Conservation (phyloP, 768 basidiomycete genomes). For the Ephemerocybe angulata region DNA sequence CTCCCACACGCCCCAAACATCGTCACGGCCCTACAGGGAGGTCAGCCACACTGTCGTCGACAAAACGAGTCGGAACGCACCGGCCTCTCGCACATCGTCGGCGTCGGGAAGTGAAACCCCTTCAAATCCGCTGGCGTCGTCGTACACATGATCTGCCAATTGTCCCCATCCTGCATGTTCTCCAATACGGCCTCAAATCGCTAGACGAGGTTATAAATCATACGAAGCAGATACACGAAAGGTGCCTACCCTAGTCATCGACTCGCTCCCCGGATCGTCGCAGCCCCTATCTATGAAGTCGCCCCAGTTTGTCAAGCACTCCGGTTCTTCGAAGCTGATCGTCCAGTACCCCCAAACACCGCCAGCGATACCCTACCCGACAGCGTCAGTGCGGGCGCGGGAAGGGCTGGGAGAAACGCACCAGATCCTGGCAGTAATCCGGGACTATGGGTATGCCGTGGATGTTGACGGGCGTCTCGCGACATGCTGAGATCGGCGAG, state of each 20-base stretch:
- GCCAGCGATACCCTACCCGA: slow-evolving; percentile 20
- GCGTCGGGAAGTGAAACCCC: slow-evolving; percentile 20
- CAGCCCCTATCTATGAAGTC: slow-evolving; percentile 25
- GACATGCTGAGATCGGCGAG: slow-evolving; percentile 20
- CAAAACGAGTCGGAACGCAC: slow-evolving; percentile 16
- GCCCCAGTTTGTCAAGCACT: slow-evolving; percentile 26
- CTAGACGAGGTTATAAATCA: slow-evolving; percentile 7
- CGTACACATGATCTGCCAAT: slow-evolving; percentile 31
- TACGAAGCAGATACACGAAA: background rate
- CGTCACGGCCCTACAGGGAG: slow-evolving; percentile 6
- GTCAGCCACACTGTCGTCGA: background rate
- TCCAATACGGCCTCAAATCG: slow-evolving; percentile 22
- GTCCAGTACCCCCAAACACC: slow-evolving; percentile 29
- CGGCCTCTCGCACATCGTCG: slow-evolving; percentile 16
- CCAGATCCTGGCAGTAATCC: slow-evolving; percentile 27
- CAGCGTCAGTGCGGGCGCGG: background rate
- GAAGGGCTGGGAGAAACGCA: slow-evolving; percentile 7
- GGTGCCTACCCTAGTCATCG: slow-evolving; percentile 12
- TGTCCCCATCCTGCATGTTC: slow-evolving; percentile 22
- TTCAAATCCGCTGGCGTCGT: slow-evolving; percentile 27
- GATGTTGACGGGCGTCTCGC: slow-evolving; percentile 22
- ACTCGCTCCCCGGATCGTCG: slow-evolving; percentile 18
- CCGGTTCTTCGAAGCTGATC: slow-evolving; percentile 22
- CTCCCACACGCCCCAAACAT: slow-evolving; percentile 14
- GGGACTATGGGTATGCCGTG: slow-evolving; percentile 20